Evolutionary conservation across 192 early-diverging fungal species (phyloP).

Genomic region (Chytriomyces confervae): DNA sequence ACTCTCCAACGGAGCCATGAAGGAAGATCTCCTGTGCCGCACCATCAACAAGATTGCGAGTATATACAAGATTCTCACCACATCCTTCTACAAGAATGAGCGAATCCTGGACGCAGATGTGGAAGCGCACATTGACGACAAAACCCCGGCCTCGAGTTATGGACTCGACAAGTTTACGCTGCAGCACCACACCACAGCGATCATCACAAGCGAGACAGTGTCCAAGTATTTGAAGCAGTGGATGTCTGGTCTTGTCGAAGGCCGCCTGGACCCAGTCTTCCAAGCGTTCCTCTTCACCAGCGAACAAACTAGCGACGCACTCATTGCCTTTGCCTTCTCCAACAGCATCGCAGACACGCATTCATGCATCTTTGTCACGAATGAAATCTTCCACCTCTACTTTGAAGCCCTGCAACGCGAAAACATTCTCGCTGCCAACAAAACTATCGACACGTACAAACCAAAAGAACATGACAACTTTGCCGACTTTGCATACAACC

Average conservation of each 20-base stretch:
- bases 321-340: constrained; percentile 40
- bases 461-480: constrained; percentile 47
- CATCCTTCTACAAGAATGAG: constrained; percentile 54
- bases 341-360: constrained; percentile 45
- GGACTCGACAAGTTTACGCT: constrained; percentile 9
- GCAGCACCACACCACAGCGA: constrained; percentile 4
- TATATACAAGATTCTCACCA: constrained; percentile 48
- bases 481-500: constrained; percentile 44
- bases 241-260: not conserved
- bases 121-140: constrained; percentile 48
- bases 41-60: constrained; percentile 40
- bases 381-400: constrained; percentile 49
- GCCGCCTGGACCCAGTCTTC: constrained; percentile 15
- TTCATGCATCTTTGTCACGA: constrained; percentile 34
- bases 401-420: not conserved
- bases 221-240: not conserved
- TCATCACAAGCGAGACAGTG: constrained; percentile 3
- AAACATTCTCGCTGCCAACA: not conserved
- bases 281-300: constrained; percentile 24
- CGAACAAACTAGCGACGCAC: not conserved
- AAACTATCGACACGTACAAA: constrained; percentile 27
- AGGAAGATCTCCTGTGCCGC: constrained; percentile 15
- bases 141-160: not conserved
- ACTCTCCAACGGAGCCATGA: constrained; percentile 9
- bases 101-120: constrained; percentile 62